Percentiles rank a stretch among this genome's conserved stretches.
Conservation (phyloP, 2,329 filamentous ascomycete species). For the Nigrospora oryzae region DNA sequence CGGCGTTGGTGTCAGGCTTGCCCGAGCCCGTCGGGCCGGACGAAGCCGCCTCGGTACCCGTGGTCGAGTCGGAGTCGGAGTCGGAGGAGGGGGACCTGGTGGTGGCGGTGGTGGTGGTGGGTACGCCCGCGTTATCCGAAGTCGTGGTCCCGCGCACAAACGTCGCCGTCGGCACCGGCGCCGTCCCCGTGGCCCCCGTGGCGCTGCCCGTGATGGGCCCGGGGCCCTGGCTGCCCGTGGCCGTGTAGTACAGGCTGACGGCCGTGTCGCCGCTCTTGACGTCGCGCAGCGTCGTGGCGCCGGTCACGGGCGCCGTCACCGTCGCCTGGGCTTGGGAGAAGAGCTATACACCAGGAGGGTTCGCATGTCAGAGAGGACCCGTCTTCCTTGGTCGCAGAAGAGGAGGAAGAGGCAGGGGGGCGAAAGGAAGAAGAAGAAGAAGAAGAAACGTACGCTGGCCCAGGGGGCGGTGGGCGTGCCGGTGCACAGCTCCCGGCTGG, state of each 20-base stretch:
- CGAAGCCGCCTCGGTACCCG: too few relatives aligned
- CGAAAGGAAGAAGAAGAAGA: too few relatives aligned
- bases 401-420: too few relatives aligned
- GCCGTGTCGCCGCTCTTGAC: constrained; percentile 25
- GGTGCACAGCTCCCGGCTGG: constrained; percentile 25
- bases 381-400: too few relatives aligned
- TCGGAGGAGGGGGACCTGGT: too few relatives aligned
- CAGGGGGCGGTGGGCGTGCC: constrained; percentile 27
- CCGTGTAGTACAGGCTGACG: constrained; percentile 34
- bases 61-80: too few relatives aligned
- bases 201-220: constrained; percentile 32
- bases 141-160: too few relatives aligned
- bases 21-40: too few relatives aligned
- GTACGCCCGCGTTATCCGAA: not conserved
- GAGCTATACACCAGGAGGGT: constrained; percentile 6
- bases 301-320: constrained; percentile 19
- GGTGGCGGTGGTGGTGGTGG: not conserved
- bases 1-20: constrained; percentile 8
- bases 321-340: constrained; percentile 20
- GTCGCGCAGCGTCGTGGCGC: constrained; percentile 22
- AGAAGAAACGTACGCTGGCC: constrained; percentile 2
- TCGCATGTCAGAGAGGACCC: too few relatives aligned
- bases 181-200: constrained; percentile 22
- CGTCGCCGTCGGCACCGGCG: not conserved
- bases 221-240: constrained; percentile 25